A percentile compares a stretch with the other conserved stretches of the same genome.
Evolutionary conservation across 352 stramenopile species (phyloP).

Genomic region (Globisporangium perplexum): DNA sequence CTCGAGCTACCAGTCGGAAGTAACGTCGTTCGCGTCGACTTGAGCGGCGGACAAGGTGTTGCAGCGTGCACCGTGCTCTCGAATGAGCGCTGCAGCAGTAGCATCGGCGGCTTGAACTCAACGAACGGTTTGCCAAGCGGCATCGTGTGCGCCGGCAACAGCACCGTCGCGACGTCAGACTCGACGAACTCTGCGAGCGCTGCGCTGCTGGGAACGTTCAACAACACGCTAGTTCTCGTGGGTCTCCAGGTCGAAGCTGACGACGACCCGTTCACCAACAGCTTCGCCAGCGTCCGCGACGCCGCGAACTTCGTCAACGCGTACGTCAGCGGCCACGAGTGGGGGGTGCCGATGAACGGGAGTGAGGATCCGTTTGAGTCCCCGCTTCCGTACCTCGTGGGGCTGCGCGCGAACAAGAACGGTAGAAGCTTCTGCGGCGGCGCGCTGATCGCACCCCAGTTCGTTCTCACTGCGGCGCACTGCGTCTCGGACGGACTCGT

Average conservation of each 20-base stretch:
- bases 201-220: constrained; percentile 1
- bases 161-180: not conserved
- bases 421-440: constrained; percentile 10
- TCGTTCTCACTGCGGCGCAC: constrained; percentile 10
- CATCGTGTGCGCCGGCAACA: not conserved
- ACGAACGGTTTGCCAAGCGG: not conserved
- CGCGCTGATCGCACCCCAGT: constrained; percentile 6
- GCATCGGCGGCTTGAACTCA: too few relatives aligned
- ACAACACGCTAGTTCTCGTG: not conserved
- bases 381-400: not conserved
- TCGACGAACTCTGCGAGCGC: not conserved
- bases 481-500: constrained; percentile 4
- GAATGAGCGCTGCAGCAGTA: not conserved
- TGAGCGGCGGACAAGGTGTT: not conserved
- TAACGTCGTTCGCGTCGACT: constrained; percentile 1
- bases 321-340: not conserved
- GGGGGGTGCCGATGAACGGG: constrained; percentile 5
- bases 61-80: not conserved
- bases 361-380: not conserved
- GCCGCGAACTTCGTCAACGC: constrained; percentile 12
- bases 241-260: constrained; percentile 4
- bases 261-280: constrained; percentile 1
- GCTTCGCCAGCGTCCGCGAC: not conserved
- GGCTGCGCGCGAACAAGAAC: not conserved
- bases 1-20: not conserved